Evolutionary conservation across 805 yeast species (phyloP), one percentile per base, ranked within the genome.

Genomic region (Yamadazyma tumulicola): DNA sequence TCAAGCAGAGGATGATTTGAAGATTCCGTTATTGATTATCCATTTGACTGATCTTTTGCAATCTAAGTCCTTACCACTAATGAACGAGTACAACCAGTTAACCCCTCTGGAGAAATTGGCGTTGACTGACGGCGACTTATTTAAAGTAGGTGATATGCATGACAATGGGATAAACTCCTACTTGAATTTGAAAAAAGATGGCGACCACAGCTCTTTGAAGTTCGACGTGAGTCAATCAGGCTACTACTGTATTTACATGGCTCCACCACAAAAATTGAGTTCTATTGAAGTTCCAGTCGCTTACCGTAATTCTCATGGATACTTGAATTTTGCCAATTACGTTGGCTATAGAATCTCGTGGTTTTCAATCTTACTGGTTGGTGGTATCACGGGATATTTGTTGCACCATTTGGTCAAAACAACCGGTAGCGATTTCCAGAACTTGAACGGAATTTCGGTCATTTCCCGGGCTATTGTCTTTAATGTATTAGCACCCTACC

Each of bases 191-290:
- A 11, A 11, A 9, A 24, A 24, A 24, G n/a, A n/a, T n/a, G n/a
- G n/a, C n/a, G n/a, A n/a, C n/a, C 15, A 26, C 22, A 12, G 24
- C 11, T 6, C 16, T 7, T 29, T 35, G 7, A 31, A 19, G 2
- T 49, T 47, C 25, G 19, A 37, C 1, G 52, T 54, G 9, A 33
- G 46, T 9, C 39, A 48, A 26, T 38, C 56, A 1, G 67, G 65
- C 2, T 27, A 46, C 14, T 60, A 58, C 38, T 60, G 67, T 43
- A 55, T 57, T 6, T 60, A 55, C 34, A 40, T 55, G 24, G 57
- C 54, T 4, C 55, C 56, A 6, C 55, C 55, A 4, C 19, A 24
- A 4, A 47, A 45, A 6, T 22, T 31, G 8, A 10, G 12, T 12
- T 5, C 10, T 7, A 29, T 38, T 11, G 38, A 37, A n/a, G 32